These are phyloP conservation scores for Cocos nucifera DNA, from an alignment of 176 grass and related monocot species.

Conservation along the genomic window DNA sequence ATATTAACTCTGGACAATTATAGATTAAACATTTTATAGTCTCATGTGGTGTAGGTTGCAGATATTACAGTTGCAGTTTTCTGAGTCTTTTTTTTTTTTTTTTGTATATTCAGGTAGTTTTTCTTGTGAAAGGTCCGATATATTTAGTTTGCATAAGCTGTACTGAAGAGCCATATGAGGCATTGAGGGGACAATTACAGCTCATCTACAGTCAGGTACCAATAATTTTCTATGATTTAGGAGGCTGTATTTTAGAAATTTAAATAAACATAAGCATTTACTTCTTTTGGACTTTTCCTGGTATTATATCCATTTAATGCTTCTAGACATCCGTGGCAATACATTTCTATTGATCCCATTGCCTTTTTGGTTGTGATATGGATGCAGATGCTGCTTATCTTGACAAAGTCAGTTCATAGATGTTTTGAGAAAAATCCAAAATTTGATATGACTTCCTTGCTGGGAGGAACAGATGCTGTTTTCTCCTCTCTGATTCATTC, in stretches of 20 bases:
- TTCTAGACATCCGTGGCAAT: neutral
- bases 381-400: slow-evolving; percentile 87
- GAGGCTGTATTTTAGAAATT: no score
- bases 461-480: slow-evolving; percentile 84
- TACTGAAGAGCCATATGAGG: slow-evolving; percentile 80
- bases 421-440: slow-evolving; percentile 99
- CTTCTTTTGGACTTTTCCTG: no score
- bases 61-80: no score
- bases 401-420: slow-evolving; percentile 83
- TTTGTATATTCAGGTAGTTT: slow-evolving; percentile 57
- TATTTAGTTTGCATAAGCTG: slow-evolving; percentile 98
- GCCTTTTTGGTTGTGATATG: slow-evolving; percentile 6
- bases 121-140: slow-evolving; percentile 94
- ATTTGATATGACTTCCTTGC: slow-evolving; percentile 88
- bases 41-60: no score
- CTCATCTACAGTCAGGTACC: slow-evolving; percentile 98
- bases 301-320: neutral
- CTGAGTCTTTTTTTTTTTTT: neutral
- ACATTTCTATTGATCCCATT: neutral
- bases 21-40: no score
- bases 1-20: no score
- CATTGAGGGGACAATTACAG: slow-evolving; percentile 70
- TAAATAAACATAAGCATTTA: neutral
- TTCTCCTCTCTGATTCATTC: slow-evolving; percentile 87
- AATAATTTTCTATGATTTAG: slow-evolving; percentile 9